Base-by-base conservation (phyloP, 495 filamentous ascomycete species). In the Aspergillus olivimuriae region DNA sequence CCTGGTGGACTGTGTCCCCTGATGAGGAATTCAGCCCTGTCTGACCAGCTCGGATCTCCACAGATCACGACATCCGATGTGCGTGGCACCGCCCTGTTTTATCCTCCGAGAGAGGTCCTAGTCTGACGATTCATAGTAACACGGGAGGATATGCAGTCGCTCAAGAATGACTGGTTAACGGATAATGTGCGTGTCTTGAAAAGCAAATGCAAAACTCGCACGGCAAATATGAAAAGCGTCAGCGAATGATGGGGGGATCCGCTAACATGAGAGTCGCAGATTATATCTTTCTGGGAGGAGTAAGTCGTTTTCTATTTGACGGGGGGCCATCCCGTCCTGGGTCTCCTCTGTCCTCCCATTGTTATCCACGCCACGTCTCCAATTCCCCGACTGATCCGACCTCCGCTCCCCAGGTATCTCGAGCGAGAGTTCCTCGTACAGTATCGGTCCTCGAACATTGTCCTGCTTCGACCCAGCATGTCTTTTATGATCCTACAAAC, bases 251-350 rank as follows among this genome's bases (percentile, higher is more conserved):
- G 8, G 17, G 35, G 31, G 12, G 31, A 34, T 19, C n/a, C 18
- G 43, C 26, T 33, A 21, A 46, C 32, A 30, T 42, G 55, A 48
- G 60, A 20, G 37, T 43, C 30, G 45, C 48, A 73, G 69, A 58
- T 73, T 37, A 98, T 98, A 37, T 85, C 89, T 39, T 98, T 98
- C 60, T 98, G 92, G 90, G 86, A 96, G 75, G 92, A 96, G 80
- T 95, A 81, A 65, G 80, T 70, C 32, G 30, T 44, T 32, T 40
- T 2, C 18, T 33, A 23, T 10, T 15, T 23, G 31, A 40, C 34
- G n/a, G n/a, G n/a, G n/a, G n/a, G n/a, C n/a, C n/a, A n/a, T n/a
- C n/a, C n/a, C n/a, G n/a, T n/a, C n/a, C n/a, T n/a, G n/a, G n/a
- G n/a, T n/a, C n/a, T n/a, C n/a, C n/a, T n/a, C n/a, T n/a, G n/a